phyloP scores from a whole-genome alignment of 225 moss, liverwort and hornwort genomes.

The Sphagnum contortum region DNA sequence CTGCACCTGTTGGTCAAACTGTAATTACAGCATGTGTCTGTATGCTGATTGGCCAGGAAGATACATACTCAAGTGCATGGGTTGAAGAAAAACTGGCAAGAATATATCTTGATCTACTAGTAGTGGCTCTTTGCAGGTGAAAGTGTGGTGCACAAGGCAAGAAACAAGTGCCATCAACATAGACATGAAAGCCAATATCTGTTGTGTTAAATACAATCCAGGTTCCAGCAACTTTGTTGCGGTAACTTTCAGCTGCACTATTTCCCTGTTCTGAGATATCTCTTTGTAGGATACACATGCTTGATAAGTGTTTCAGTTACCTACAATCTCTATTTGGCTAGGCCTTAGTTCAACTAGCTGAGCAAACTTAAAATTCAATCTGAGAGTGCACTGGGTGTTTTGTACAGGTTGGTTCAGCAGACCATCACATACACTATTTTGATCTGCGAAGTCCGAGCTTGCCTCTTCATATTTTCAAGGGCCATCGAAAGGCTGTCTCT shows the following conservation, averaged over 20 bases:
- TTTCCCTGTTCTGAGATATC: neutral
- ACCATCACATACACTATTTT: slow-evolving; percentile 89
- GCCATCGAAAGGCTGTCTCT: slow-evolving; percentile 92
- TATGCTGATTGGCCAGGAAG: no score
- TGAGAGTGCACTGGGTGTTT: neutral
- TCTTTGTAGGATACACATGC: neutral
- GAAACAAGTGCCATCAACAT: slow-evolving; percentile 84
- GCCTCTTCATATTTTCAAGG: slow-evolving; percentile 74
- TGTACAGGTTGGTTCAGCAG: slow-evolving; percentile 89
- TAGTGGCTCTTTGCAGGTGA: slow-evolving; percentile 41
- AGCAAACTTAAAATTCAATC: no score
- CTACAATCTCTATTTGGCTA: no score
- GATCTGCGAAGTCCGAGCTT: slow-evolving; percentile 59
- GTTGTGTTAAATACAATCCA: slow-evolving; percentile 97
- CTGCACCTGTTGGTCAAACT: no score
- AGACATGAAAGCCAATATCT: slow-evolving; percentile 95
- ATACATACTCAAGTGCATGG: no score
- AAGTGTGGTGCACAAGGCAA: slow-evolving; percentile 96
- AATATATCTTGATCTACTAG: no score
- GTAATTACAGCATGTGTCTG: no score
- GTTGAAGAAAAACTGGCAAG: no score
- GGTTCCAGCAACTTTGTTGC: slow-evolving; percentile 81
- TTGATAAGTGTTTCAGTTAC: no score
- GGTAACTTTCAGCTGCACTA: slow-evolving; percentile 20
- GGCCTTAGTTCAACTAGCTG: no score